Evolutionary conservation across 139 green algal genomes (phyloP).

Genomic region (Nannochloris sp.): DNA sequence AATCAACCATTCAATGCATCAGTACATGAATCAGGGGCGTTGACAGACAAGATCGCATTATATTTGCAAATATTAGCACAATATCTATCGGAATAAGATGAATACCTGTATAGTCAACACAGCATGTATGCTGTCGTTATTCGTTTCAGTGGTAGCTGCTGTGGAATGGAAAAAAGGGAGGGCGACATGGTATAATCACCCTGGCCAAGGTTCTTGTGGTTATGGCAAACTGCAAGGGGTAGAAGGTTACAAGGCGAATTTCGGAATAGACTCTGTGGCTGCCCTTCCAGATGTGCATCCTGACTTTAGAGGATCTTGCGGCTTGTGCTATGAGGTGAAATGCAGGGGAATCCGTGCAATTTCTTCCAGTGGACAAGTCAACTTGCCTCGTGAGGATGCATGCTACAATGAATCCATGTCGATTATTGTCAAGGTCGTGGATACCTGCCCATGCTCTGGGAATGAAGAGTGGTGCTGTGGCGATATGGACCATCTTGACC

Average conservation of each 20-base stretch:
- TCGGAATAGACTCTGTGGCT: slow-evolving; percentile 15
- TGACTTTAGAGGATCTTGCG: not conserved
- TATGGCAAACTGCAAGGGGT: slow-evolving; percentile 20
- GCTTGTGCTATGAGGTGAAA: slow-evolving; percentile 21
- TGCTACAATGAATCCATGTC: slow-evolving; percentile 10
- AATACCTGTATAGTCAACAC: too few species aligned
- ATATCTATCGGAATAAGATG: too few species aligned
- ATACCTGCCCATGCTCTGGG: slow-evolving; percentile 18
- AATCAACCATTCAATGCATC: too few species aligned
- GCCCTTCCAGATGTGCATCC: slow-evolving; percentile 15
- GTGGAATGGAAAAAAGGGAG: slow-evolving; percentile 5
- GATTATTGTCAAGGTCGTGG: slow-evolving; percentile 23
- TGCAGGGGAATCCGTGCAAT: slow-evolving; percentile 6
- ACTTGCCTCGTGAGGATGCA: slow-evolving; percentile 4
- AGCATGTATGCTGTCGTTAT: too few species aligned
- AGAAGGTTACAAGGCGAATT: not conserved
- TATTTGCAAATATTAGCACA: too few species aligned
- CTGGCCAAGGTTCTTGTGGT: slow-evolving; percentile 16
- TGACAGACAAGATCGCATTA: too few species aligned
- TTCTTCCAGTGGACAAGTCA: slow-evolving; percentile 3
- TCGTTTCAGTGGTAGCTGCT: too few species aligned
- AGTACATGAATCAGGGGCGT: too few species aligned
- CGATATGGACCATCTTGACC: not conserved
- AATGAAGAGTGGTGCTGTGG: slow-evolving; percentile 14
- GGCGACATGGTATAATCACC: slow-evolving; percentile 26